Evolutionary conservation across 148 eudicot species (phyloP).

Genomic region (Rhododendron williamsianum): DNA sequence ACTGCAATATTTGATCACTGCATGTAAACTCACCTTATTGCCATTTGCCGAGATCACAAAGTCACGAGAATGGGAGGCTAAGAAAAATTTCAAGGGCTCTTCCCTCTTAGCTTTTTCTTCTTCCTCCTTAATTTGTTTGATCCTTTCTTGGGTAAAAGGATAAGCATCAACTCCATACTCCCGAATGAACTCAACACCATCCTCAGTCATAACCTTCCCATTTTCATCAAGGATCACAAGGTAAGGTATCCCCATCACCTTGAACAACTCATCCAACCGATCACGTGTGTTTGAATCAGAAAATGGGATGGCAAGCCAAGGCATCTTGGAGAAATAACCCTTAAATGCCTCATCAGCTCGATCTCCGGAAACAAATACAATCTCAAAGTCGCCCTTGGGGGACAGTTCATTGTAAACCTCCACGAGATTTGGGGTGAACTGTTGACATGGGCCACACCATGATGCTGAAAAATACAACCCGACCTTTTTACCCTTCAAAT

Average conservation of each 20-base stretch:
- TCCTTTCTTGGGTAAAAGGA: slow-evolving; percentile 16
- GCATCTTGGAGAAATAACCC: slow-evolving; percentile 22
- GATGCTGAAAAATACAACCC: slow-evolving; percentile 23
- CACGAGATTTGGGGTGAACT: slow-evolving; percentile 19
- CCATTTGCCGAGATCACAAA: slow-evolving; percentile 37
- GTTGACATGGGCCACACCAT: slow-evolving; percentile 23
- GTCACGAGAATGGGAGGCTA: slow-evolving; percentile 36
- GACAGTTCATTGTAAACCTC: slow-evolving; percentile 16
- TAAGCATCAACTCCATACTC: slow-evolving; percentile 17
- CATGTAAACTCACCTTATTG: slow-evolving; percentile 23
- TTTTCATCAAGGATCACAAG: slow-evolving; percentile 18
- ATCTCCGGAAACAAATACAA: slow-evolving; percentile 16
- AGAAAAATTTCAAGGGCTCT: slow-evolving; percentile 35
- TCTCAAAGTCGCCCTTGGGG: slow-evolving; percentile 15
- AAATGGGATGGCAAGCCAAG: slow-evolving; percentile 24
- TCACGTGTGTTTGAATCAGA: slow-evolving; percentile 18
- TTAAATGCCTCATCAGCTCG: slow-evolving; percentile 19
- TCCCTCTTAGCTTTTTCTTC: slow-evolving; percentile 34
- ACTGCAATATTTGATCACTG: background rate
- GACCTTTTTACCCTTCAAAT: slow-evolving; percentile 18
- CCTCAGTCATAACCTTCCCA: slow-evolving; percentile 11
- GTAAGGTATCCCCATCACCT: slow-evolving; percentile 21
- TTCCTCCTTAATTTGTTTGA: slow-evolving; percentile 28
- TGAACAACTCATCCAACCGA: slow-evolving; percentile 3
- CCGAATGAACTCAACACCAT: slow-evolving; percentile 15